These are phyloP conservation scores for Neurospora tetraspora DNA, from an alignment of 495 filamentous ascomycete genomes.

Conservation along the genomic window DNA sequence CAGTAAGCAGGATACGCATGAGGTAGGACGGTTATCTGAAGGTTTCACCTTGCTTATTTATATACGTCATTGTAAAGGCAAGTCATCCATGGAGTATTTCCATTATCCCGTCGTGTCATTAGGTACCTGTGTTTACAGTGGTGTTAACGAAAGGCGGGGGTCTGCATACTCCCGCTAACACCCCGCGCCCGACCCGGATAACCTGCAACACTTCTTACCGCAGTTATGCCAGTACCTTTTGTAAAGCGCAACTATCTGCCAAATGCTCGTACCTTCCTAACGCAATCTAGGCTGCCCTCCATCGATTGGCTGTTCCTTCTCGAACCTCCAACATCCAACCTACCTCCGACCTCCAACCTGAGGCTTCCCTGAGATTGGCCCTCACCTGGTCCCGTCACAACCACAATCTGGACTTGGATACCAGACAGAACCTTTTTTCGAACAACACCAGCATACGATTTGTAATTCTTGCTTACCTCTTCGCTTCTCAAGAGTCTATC, in stretches of 20 bases:
- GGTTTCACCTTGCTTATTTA: not conserved
- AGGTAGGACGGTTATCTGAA: not conserved
- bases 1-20: not conserved
- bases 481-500: not conserved
- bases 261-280: not conserved
- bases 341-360: constrained; percentile 12
- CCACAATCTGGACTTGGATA: not conserved
- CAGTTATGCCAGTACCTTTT: not conserved
- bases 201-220: not conserved
- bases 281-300: not conserved
- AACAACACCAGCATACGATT: not conserved
- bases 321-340: not conserved
- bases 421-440: not conserved
- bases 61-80: not conserved
- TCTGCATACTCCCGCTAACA: not conserved
- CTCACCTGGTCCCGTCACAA: not conserved
- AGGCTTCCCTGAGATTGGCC: not conserved
- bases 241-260: not conserved
- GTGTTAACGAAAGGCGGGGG: not conserved
- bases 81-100: not conserved
- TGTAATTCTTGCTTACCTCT: not conserved
- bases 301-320: not conserved
- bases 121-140: not conserved
- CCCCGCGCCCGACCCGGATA: not conserved
- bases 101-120: not conserved